Evolutionary conservation across 2,329 filamentous ascomycete species (phyloP).

Genomic region (Hypoxylon rubiginosum): DNA sequence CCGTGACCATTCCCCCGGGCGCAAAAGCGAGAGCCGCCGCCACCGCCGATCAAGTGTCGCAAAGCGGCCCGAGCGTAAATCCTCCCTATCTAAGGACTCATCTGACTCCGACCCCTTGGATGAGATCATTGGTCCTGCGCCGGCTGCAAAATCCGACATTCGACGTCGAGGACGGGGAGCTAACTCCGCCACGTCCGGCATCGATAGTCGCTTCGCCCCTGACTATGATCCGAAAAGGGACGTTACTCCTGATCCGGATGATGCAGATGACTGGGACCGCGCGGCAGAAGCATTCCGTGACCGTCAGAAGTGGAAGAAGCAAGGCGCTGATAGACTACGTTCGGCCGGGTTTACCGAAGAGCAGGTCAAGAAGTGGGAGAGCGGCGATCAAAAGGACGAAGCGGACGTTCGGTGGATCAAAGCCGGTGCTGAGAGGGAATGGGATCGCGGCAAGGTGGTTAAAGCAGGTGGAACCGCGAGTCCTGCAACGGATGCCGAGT

Average conservation of each 20-base stretch:
- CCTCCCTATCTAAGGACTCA: constrained; percentile 37
- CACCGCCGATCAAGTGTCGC: constrained; percentile 7
- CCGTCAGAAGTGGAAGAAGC: constrained; percentile 81
- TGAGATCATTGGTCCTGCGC: constrained; percentile 81
- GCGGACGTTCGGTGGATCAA: constrained; percentile 81
- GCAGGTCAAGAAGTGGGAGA: constrained; percentile 80
- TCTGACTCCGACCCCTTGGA: constrained; percentile 80
- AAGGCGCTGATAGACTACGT: constrained; percentile 80
- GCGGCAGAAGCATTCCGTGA: constrained; percentile 83
- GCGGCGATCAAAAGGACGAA: constrained; percentile 70
- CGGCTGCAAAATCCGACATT: constrained; percentile 60
- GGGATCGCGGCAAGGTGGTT: constrained; percentile 68
- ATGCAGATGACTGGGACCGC: constrained; percentile 80
- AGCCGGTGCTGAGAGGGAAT: constrained; percentile 72
- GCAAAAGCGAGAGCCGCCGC: constrained; percentile 14
- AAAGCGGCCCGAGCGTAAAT: constrained; percentile 12
- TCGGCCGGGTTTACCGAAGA: constrained; percentile 83
- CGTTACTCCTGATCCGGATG: constrained; percentile 59
- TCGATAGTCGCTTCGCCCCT: constrained; percentile 84
- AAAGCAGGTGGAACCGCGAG: constrained; percentile 37
- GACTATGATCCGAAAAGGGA: constrained; percentile 72
- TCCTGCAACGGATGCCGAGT: constrained; percentile 29
- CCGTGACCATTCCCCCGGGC: constrained; percentile 24
- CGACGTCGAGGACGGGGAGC: constrained; percentile 79
- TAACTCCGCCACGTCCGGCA: constrained; percentile 71